Base-by-base conservation (phyloP, 179 eudicot species). In the Gypsophila paniculata region DNA sequence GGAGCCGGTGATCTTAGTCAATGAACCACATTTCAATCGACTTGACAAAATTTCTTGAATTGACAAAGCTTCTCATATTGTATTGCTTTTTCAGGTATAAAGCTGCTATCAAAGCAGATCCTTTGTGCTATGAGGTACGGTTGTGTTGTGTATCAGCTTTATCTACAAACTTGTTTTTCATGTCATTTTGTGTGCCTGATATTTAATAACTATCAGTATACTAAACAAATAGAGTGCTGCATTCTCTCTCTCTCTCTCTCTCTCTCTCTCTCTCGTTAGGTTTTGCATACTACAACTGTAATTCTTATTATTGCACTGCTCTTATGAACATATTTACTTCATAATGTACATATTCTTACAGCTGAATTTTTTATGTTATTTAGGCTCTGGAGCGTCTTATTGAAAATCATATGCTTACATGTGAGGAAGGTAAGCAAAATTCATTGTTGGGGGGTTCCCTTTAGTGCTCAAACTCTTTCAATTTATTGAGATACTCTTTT, bases 361-460 rank as follows among this genome's bases (percentile, higher is more conserved):
- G 64, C 21, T 76, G 38, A 59, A 4, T 11, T 65, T 72, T 55
- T 58, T 49, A 15, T 61, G n/a, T 19, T 15, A 74, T 78, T 42
- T 82, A 94, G 99, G 99, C 99, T 59, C 77, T 94, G 82, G 99
- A 94, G 80, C 93, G 90, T 74, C 99, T 94, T 58, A 85, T 87
- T 68, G 99, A 94, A 68, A 90, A 92, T 80, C 97, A 94, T 64
- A 94, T 94, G 96, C 96, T 94, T 72, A 89, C 96, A 65, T 83
- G 89, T 65, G 96, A 91, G 82, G 98, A 94, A 94, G 99, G 99
- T 91, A 75, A 60, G 68, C 21, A 22, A 39, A 53, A 42, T 22
- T 69, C 6, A 4, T 59, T 34, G 46, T 66, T 29, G 59, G 1
- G 48, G 23, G 46, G 19, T 68, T 67, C 42, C 42, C 7, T 67